Conservation (phyloP, 1,284 basidiomycete genomes). For the Sporisorium iseilematis-ciliati region DNA sequence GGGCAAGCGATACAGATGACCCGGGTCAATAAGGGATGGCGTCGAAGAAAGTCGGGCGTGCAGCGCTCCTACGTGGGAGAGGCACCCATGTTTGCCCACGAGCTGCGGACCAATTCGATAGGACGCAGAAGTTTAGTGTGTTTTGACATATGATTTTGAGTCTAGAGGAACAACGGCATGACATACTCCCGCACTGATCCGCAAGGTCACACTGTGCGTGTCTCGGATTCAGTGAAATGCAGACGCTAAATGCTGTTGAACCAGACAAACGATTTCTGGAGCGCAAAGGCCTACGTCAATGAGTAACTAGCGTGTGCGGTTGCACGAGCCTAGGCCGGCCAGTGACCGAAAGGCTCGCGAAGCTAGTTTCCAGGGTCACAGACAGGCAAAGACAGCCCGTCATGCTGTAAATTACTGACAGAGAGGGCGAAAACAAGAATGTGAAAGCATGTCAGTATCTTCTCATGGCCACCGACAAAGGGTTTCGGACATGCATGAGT, state of each 20-base stretch:
- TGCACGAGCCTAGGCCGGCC: background rate
- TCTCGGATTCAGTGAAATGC: background rate
- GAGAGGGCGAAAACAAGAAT: background rate
- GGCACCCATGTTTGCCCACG: too few species aligned
- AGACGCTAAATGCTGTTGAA: background rate
- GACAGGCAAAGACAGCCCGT: background rate
- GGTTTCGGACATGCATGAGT: conserved; percentile 1
- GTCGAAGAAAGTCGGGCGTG: too few species aligned
- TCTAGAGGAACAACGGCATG: too few species aligned
- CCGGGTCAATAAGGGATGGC: too few species aligned
- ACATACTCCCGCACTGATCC: too few species aligned
- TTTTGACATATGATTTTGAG: too few species aligned
- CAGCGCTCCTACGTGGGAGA: too few species aligned
- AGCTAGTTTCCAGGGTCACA: background rate
- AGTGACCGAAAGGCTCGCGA: background rate
- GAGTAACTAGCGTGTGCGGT: background rate
- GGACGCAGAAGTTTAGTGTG: too few species aligned
- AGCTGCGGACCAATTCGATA: too few species aligned
- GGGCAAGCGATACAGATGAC: too few species aligned
- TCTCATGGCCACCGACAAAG: background rate
- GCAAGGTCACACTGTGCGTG: too few species aligned
- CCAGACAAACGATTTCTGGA: background rate
- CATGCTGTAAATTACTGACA: too few species aligned
- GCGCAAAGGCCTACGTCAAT: background rate
- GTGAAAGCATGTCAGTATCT: conserved; percentile 3